These are phyloP conservation scores for Psilocybe subaeruginosa DNA, from an alignment of 768 basidiomycete genomes.

Conservation along the genomic window DNA sequence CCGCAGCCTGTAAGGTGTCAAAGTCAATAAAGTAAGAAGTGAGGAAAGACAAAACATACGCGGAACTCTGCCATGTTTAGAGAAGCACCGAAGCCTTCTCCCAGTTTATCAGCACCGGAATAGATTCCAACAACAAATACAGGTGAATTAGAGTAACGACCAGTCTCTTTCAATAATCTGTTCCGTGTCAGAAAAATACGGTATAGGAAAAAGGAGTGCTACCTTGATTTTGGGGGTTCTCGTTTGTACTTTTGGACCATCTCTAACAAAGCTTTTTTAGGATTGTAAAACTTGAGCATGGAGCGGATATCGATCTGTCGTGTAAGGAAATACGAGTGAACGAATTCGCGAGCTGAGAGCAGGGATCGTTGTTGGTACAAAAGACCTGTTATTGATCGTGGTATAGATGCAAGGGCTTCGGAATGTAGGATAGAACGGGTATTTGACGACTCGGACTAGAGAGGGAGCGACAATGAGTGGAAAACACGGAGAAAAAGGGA, in stretches of 20 bases:
- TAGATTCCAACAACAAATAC: conserved; percentile 97
- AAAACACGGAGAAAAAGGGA: background rate
- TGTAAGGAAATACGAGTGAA: conserved; percentile 85
- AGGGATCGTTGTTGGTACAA: conserved; percentile 90
- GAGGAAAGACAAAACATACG: conserved; percentile 46
- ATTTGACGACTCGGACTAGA: conserved; percentile 49
- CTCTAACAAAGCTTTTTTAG: conserved; percentile 68
- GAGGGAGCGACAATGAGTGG: conserved; percentile 2
- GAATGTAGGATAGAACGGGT: conserved; percentile 64
- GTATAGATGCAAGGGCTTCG: conserved; percentile 89
- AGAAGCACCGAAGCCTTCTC: conserved; percentile 93
- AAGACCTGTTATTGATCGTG: conserved; percentile 84
- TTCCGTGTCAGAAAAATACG: conserved; percentile 47
- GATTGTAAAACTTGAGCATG: conserved; percentile 40
- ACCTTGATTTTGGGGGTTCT: conserved; percentile 68
- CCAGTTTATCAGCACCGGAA: conserved; percentile 80
- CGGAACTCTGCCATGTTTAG: conserved; percentile 95
- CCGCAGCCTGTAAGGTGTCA: conserved; percentile 62
- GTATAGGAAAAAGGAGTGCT: conserved; percentile 16
- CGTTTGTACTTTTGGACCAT: conserved; percentile 74
- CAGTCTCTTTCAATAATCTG: conserved; percentile 91
- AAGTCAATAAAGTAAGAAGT: conserved; percentile 6
- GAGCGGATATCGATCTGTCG: conserved; percentile 75
- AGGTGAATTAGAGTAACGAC: conserved; percentile 87
- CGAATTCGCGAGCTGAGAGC: conserved; percentile 83